Conservation (phyloP, 306 rosid genomes). For the Cicer cuneatum region DNA sequence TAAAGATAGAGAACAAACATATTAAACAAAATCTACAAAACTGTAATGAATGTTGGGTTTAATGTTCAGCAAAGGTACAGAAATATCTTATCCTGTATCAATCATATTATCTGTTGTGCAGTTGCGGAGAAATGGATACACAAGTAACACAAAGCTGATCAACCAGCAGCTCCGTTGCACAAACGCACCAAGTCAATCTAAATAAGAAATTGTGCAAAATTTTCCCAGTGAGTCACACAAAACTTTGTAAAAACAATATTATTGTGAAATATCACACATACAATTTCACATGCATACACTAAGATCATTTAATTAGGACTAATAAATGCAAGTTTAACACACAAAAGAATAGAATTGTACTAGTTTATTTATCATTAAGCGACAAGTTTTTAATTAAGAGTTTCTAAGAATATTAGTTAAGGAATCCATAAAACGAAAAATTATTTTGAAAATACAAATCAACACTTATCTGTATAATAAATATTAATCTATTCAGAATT, state of each 20-base stretch:
- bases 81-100: background rate
- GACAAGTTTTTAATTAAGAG: no score
- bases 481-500: no score
- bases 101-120: background rate
- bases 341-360: no score
- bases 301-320: background rate
- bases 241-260: no score
- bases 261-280: background rate
- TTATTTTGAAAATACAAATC: no score
- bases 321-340: background rate
- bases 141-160: background rate
- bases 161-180: background rate
- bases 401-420: no score
- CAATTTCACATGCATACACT: background rate
- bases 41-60: background rate
- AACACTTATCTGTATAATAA: no score
- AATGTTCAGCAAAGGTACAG: background rate
- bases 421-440: no score
- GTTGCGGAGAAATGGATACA: constrained; percentile 1
- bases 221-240: no score
- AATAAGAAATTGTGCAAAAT: background rate
- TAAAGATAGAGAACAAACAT: no score
- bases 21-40: background rate
- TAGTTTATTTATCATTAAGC: no score
- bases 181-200: background rate